Evolutionary conservation across 2,329 filamentous ascomycete species (phyloP).

Genomic region (Alternaria triticina): DNA sequence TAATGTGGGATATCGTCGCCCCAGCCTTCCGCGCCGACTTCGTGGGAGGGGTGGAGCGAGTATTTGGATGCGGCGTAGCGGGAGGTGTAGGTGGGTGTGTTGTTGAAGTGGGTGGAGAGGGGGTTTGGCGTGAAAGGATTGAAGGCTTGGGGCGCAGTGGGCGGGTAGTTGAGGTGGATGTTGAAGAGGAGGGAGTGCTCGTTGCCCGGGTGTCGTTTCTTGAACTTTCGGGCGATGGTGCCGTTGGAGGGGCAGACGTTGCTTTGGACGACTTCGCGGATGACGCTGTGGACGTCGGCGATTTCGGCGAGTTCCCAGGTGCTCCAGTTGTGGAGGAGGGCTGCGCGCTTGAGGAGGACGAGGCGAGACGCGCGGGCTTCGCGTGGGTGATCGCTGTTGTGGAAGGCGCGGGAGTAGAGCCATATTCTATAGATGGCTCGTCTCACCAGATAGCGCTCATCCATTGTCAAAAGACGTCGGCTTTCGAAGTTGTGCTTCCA

Average conservation of each 20-base stretch:
- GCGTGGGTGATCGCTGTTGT: constrained; percentile 59
- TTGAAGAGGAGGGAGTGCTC: constrained; percentile 60
- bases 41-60: constrained; percentile 56
- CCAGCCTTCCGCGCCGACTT: constrained; percentile 66
- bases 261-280: constrained; percentile 62
- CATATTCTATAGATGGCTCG: constrained; percentile 67
- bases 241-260: constrained; percentile 69
- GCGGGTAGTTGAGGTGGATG: constrained; percentile 59
- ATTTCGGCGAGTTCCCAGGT: constrained; percentile 64
- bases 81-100: constrained; percentile 39
- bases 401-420: constrained; percentile 66
- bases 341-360: constrained; percentile 59
- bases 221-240: constrained; percentile 64
- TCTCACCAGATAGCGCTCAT: constrained; percentile 60
- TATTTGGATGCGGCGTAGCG: constrained; percentile 55
- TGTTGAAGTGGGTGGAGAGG: constrained; percentile 48
- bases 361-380: constrained; percentile 56
- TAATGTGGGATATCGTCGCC: constrained; percentile 69
- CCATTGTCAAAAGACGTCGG: constrained; percentile 58
- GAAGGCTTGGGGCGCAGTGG: constrained; percentile 40
- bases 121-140: constrained; percentile 37
- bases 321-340: constrained; percentile 65
- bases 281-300: constrained; percentile 62
- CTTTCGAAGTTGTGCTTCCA: constrained; percentile 65
- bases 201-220: constrained; percentile 60